These are phyloP conservation scores for Sideroxylon spinosum DNA, from an alignment of 179 eudicot species.

Conservation along the genomic window DNA sequence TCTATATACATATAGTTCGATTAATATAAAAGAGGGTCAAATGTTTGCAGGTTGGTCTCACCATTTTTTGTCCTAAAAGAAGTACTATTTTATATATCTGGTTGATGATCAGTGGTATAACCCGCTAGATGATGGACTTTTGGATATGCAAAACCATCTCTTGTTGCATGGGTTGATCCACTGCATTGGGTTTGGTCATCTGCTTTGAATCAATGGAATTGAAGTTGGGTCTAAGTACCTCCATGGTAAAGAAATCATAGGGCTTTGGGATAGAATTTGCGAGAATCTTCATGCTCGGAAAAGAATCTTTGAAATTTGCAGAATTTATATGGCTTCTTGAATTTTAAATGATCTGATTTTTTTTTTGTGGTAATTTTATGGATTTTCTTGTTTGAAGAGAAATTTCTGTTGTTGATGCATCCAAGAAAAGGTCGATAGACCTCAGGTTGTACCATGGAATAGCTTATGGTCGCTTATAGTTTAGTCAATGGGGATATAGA, in stretches of 20 bases:
- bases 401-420: no score
- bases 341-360: neutral
- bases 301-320: neutral
- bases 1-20: neutral
- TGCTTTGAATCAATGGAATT: no score
- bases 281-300: no score
- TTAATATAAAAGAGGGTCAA: neutral
- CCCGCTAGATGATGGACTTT: constrained; percentile 41
- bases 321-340: neutral
- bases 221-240: no score
- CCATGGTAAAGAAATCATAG: no score
- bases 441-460: constrained; percentile 70
- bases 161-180: constrained; percentile 81
- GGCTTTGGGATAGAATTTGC: no score
- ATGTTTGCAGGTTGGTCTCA: constrained; percentile 71
- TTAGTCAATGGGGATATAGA: constrained; percentile 79
- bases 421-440: constrained; percentile 63
- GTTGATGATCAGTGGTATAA: constrained; percentile 57
- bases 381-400: no score
- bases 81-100: constrained; percentile 75
- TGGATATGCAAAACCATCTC: constrained; percentile 51
- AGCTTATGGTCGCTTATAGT: constrained; percentile 79
- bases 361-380: constrained; percentile 42
- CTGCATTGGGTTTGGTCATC: constrained; percentile 88
- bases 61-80: constrained; percentile 65